These are phyloP conservation scores for Quercus phellos DNA, from an alignment of 331 rosid species.

Conservation along the genomic window DNA sequence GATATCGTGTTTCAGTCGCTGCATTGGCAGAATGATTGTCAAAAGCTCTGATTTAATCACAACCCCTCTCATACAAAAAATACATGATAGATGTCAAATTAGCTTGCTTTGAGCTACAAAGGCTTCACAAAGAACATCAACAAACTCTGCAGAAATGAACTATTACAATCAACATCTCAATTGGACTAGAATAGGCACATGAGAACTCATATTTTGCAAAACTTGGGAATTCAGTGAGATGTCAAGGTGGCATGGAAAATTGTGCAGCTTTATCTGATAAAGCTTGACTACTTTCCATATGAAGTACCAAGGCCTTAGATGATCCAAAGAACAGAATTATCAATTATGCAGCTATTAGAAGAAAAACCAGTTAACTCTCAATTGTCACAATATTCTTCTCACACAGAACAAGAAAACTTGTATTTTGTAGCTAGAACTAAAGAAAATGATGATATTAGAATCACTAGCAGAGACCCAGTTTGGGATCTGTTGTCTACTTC, in stretches of 20 bases:
- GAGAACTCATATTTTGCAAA: background rate
- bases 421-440: slow-evolving; percentile 4
- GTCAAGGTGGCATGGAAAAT: slow-evolving; percentile 3
- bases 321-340: slow-evolving; percentile 20
- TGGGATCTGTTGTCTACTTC: slow-evolving; percentile 23
- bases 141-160: background rate
- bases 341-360: slow-evolving; percentile 13
- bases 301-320: background rate
- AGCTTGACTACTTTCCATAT: slow-evolving; percentile 4
- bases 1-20: slow-evolving; percentile 82
- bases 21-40: slow-evolving; percentile 32
- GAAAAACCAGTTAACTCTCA: background rate
- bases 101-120: background rate
- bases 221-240: background rate
- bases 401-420: background rate
- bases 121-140: background rate
- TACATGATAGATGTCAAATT: slow-evolving; percentile 4
- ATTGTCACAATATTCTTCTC: background rate
- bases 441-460: slow-evolving; percentile 18
- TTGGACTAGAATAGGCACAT: background rate
- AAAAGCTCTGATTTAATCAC: slow-evolving; percentile 17
- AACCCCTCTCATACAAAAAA: background rate
- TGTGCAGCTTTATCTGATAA: background rate
- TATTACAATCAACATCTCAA: background rate
- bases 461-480: slow-evolving; percentile 25